Percentiles rank a stretch among this genome's conserved stretches.
phyloP scores from a whole-genome alignment of 2,329 filamentous ascomycete species.

The Xylaria sp. region DNA sequence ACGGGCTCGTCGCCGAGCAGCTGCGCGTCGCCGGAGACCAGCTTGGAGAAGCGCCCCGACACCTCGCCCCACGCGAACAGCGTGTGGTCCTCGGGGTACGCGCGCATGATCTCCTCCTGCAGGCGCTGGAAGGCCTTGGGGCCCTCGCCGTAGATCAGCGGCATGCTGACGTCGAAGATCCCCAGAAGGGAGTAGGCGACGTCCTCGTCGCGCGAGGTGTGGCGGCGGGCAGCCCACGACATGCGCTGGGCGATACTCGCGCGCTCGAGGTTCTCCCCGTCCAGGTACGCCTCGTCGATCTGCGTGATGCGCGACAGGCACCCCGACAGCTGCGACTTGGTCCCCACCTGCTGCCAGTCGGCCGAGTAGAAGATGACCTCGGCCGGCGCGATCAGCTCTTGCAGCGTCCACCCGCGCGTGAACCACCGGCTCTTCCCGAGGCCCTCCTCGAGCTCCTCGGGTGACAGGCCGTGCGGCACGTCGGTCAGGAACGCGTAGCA shows the following conservation, averaged over 20 bases:
- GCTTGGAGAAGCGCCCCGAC: background rate
- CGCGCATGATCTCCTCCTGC: slow-evolving; percentile 28
- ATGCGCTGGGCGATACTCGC: slow-evolving; percentile 31
- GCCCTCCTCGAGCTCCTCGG: slow-evolving; percentile 15
- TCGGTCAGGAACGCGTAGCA: slow-evolving; percentile 33
- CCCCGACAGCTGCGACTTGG: slow-evolving; percentile 22
- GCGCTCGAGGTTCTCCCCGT: slow-evolving; percentile 6
- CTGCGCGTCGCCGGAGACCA: background rate
- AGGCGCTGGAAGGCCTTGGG: slow-evolving; percentile 29
- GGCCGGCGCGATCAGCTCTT: slow-evolving; percentile 30
- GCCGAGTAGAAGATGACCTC: slow-evolving; percentile 28
- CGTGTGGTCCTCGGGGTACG: slow-evolving; percentile 28
- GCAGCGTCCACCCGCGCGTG: slow-evolving; percentile 27
- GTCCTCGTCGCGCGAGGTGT: slow-evolving; percentile 32
- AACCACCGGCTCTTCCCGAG: slow-evolving; percentile 15
- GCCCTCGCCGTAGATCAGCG: slow-evolving; percentile 36
- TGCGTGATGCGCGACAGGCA: slow-evolving; percentile 23
- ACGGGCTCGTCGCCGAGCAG: slow-evolving; percentile 2
- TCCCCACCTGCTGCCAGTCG: slow-evolving; percentile 25
- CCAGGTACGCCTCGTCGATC: slow-evolving; percentile 24
- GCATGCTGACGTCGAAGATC: slow-evolving; percentile 35
- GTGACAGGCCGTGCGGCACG: background rate
- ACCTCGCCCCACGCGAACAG: slow-evolving; percentile 30
- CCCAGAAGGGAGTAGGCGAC: slow-evolving; percentile 35
- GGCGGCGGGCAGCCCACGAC: slow-evolving; percentile 32